A percentile compares a stretch with the other conserved stretches of the same genome.
Evolutionary conservation across 108 stramenopile genomes (phyloP).

Genomic region (Cyclotella atomus): DNA sequence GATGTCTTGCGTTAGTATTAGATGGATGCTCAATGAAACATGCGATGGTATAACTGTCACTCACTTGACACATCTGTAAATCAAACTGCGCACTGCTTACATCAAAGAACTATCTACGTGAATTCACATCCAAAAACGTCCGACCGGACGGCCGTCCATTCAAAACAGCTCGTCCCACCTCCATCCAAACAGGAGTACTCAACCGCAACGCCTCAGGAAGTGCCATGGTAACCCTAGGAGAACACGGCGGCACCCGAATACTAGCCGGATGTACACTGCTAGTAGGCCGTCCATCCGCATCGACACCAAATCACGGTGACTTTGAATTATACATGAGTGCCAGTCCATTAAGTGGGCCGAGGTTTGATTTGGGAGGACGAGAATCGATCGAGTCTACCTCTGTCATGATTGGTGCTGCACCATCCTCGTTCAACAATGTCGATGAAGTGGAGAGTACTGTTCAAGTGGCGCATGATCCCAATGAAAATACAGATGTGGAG

Average conservation of each 20-base stretch:
- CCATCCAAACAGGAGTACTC: conserved; percentile 53
- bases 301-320: conserved; percentile 59
- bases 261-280: conserved; percentile 64
- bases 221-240: conserved; percentile 60
- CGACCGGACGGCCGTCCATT: conserved; percentile 77
- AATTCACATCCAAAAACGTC: conserved; percentile 59
- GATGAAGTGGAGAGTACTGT: not conserved
- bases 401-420: not conserved
- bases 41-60: not conserved
- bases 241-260: conserved; percentile 51
- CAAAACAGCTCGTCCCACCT: conserved; percentile 55
- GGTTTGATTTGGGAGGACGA: conserved; percentile 31
- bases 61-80: not conserved
- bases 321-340: conserved; percentile 48
- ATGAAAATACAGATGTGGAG: conserved; percentile 3
- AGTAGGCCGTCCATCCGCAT: conserved; percentile 69
- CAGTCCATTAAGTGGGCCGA: conserved; percentile 34
- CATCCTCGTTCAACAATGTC: not conserved
- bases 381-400: conserved; percentile 9
- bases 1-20: no score
- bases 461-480: conserved; percentile 6
- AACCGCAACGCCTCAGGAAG: conserved; percentile 69
- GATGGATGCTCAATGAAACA: no score
- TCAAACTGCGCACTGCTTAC: not conserved
- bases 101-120: conserved; percentile 54